Base-by-base conservation (phyloP, 768 basidiomycete genomes). In the Termitomyces sp. region DNA sequence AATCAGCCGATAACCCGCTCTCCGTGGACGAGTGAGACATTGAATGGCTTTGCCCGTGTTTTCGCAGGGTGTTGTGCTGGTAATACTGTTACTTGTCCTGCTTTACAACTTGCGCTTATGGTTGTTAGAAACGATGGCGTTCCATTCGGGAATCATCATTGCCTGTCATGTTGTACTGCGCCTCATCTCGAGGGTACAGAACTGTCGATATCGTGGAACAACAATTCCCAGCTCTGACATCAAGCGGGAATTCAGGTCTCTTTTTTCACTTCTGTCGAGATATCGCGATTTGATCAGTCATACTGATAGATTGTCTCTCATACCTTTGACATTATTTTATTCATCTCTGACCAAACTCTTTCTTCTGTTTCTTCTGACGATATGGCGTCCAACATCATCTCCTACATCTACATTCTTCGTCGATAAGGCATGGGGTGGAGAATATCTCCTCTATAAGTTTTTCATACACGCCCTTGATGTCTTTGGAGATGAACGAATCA, bases 291-390 rank as follows among this genome's bases (percentile, higher is more conserved):
- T 54, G 28, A 54, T 44, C 16, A 16, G 58, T 12, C 54, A 55
- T 26, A 28, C 31, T 44, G 15, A 10, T 60, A 90, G 89, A 62
- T 79, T 86, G 54, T 87, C 88, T 0, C 78, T 91, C 36, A 81
- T 94, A 41, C 86, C 92, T 3, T 77, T 94, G n/a, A 84, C 84
- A 13, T 74, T 93, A 5, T 79, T 92, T 67, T 93, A 93, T 65
- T 91, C 91, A 0, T 94, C 91, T 2, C 71, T 92, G 22, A 90
- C 87, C 5, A 94, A 93, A 66, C 79, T 90, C 18, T 92, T 93
- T 66, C 78, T 94, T 5, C 79, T 94, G n/a, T 84, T 90, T 64
- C 77, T 91, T 4, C 78, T 94, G 26, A 85, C 91, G 1, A 85
- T 93, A 58, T 93, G 91, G 91, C 78, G 80, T 5, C 85, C 88